Conservation (phyloP, 2,329 filamentous ascomycete species). For the Triangularia setosa region DNA sequence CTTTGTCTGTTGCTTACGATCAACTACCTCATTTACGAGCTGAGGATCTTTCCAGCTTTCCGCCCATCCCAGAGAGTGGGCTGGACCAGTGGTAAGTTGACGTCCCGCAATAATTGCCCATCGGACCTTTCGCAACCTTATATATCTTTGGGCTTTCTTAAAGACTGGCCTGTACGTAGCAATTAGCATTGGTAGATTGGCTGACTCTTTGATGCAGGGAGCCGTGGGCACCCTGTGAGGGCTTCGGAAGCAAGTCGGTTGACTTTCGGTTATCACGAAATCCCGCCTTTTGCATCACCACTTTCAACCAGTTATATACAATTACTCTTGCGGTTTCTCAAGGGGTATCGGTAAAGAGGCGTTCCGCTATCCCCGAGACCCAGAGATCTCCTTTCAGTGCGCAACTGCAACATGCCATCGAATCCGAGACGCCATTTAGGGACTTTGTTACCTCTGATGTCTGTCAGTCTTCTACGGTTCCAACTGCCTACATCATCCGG, state of each 20-base stretch:
- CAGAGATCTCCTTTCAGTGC: conserved; percentile 12
- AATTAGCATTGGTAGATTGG: too few relatives aligned
- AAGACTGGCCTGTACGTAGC: too few relatives aligned
- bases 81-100: conserved; percentile 57
- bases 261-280: conserved; percentile 27
- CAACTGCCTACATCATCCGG: conserved; percentile 28
- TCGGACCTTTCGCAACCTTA: too few relatives aligned
- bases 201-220: conserved; percentile 38
- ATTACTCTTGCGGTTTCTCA: conserved; percentile 35
- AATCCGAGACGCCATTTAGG: conserved; percentile 24
- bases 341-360: conserved; percentile 12
- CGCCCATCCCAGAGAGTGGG: conserved; percentile 58
- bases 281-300: conserved; percentile 36
- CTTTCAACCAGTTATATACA: conserved; percentile 41
- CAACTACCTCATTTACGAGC: conserved; percentile 46
- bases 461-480: conserved; percentile 22
- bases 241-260: conserved; percentile 30
- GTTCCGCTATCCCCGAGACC: neutral
- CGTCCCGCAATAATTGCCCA: neutral
- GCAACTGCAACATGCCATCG: conserved; percentile 22
- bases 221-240: conserved; percentile 57
- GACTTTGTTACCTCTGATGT: conserved; percentile 21
- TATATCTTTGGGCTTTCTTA: too few relatives aligned
- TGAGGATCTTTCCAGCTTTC: conserved; percentile 41
- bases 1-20: conserved; percentile 50